These are phyloP conservation scores for Hymenoscyphus scutula DNA, from an alignment of 2,329 filamentous ascomycete genomes.

Conservation along the genomic window DNA sequence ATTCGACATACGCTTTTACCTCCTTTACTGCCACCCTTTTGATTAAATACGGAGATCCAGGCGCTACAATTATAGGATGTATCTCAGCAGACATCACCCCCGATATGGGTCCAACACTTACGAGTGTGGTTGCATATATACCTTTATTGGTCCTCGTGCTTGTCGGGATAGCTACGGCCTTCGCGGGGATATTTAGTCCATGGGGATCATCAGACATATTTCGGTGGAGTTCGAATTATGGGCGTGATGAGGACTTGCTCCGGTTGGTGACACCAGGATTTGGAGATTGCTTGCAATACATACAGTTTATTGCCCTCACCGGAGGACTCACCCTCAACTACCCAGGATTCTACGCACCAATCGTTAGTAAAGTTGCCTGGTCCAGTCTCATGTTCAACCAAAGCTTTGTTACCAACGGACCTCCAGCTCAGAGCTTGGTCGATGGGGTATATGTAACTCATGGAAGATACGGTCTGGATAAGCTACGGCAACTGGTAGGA, in stretches of 20 bases:
- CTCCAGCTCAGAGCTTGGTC: constrained; percentile 63
- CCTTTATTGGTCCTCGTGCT: constrained; percentile 76
- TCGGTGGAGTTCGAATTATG: constrained; percentile 97
- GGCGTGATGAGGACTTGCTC: constrained; percentile 86
- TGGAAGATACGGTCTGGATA: constrained; percentile 75
- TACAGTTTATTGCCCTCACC: constrained; percentile 87
- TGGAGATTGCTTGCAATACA: constrained; percentile 93
- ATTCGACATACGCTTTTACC: constrained; percentile 81
- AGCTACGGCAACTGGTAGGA: constrained; percentile 77
- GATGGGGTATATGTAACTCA: constrained; percentile 88
- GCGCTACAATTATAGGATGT: constrained; percentile 68
- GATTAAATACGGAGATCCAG: constrained; percentile 70
- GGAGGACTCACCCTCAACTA: constrained; percentile 86
- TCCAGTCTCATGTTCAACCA: constrained; percentile 90
- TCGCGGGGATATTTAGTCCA: constrained; percentile 84
- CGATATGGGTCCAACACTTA: constrained; percentile 67
- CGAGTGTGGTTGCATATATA: constrained; percentile 69
- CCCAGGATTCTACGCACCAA: constrained; percentile 91
- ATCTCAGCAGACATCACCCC: constrained; percentile 82
- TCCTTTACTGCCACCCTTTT: constrained; percentile 73
- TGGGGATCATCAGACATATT: constrained; percentile 93
- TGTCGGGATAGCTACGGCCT: constrained; percentile 77
- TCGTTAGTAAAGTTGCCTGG: constrained; percentile 85
- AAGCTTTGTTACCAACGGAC: constrained; percentile 72
- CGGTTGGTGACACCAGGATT: constrained; percentile 94